A percentile compares a stretch with the other conserved stretches of the same genome.
Evolutionary conservation across 345 rosid genomes (phyloP).

Genomic region (Camelina sativa): DNA sequence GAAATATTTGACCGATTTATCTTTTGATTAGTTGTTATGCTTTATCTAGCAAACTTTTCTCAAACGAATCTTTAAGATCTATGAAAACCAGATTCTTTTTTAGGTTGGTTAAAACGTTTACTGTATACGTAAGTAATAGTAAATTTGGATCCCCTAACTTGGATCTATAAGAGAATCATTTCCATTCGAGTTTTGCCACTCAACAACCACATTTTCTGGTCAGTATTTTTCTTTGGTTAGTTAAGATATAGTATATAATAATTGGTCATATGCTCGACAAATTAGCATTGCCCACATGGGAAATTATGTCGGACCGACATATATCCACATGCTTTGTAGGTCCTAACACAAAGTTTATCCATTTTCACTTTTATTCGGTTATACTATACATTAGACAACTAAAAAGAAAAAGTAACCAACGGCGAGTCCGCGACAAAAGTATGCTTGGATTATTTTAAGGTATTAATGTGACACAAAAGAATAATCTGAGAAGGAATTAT

Average conservation of each 20-base stretch:
- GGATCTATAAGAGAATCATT: neutral
- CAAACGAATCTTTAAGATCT: neutral
- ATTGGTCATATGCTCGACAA: slow-evolving; percentile 29
- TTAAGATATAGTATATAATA: slow-evolving; percentile 15
- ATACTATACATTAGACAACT: slow-evolving; percentile 15
- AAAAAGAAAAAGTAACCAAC: slow-evolving; percentile 39
- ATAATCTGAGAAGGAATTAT: slow-evolving; percentile 36
- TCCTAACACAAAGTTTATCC: slow-evolving; percentile 39
- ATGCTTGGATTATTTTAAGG: slow-evolving; percentile 27
- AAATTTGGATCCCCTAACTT: neutral
- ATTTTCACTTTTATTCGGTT: slow-evolving; percentile 32
- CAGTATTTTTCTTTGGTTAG: neutral
- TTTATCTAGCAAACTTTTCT: neutral
- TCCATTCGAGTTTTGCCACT: slow-evolving; percentile 2
- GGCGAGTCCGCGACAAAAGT: slow-evolving; percentile 36
- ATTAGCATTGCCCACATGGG: slow-evolving; percentile 37
- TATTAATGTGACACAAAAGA: slow-evolving; percentile 6
- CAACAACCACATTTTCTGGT: neutral
- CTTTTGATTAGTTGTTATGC: neutral
- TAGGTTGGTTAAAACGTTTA: neutral
- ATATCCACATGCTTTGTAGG: slow-evolving; percentile 41
- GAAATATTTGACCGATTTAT: too few species aligned
- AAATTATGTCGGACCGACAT: slow-evolving; percentile 28
- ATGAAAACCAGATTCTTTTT: neutral
- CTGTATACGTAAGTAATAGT: neutral